Conservation (phyloP, 2,329 filamentous ascomycete genomes). For the Madurella fahalii region DNA sequence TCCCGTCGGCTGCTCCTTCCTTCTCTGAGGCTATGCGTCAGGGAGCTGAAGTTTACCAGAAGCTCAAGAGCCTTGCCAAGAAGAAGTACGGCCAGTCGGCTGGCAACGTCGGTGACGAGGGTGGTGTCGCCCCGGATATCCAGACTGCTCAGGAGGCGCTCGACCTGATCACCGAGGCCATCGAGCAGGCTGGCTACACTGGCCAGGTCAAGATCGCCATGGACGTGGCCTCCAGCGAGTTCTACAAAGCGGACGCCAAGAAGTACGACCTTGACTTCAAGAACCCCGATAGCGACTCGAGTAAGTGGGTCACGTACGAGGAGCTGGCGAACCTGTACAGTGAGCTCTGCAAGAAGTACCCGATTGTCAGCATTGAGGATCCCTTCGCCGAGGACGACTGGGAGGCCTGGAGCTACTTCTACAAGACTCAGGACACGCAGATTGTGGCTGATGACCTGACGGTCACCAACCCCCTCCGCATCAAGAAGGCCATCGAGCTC, state of each 20-base stretch:
- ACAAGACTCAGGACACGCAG: constrained; percentile 97
- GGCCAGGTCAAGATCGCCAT: constrained; percentile 97
- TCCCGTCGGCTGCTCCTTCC: constrained; percentile 75
- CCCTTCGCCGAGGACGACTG: constrained; percentile 99
- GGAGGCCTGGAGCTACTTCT: constrained; percentile 99
- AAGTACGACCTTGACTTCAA: constrained; percentile 99
- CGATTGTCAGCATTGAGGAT: constrained; percentile 98
- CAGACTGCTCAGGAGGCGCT: constrained; percentile 95
- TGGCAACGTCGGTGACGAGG: constrained; percentile 98
- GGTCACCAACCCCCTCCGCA: constrained; percentile 96
- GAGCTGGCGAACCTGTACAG: constrained; percentile 91
- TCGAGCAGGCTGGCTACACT: constrained; percentile 91
- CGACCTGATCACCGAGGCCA: constrained; percentile 89
- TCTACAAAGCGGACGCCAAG: constrained; percentile 97
- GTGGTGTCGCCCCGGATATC: constrained; percentile 98
- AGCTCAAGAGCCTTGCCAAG: constrained; percentile 94
- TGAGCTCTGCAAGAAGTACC: constrained; percentile 86
- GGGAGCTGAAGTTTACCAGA: constrained; percentile 96
- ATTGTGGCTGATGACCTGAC: constrained; percentile 98
- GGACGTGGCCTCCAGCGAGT: constrained; percentile 98
- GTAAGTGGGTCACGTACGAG: constrained; percentile 99
- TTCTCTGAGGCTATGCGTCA: constrained; percentile 97
- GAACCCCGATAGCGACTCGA: constrained; percentile 94
- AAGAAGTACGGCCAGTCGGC: constrained; percentile 99
- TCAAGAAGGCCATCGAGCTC: constrained; percentile 99